These are phyloP conservation scores for Hypsizygus marmoreus DNA, from an alignment of 768 basidiomycete genomes.

Conservation along the genomic window DNA sequence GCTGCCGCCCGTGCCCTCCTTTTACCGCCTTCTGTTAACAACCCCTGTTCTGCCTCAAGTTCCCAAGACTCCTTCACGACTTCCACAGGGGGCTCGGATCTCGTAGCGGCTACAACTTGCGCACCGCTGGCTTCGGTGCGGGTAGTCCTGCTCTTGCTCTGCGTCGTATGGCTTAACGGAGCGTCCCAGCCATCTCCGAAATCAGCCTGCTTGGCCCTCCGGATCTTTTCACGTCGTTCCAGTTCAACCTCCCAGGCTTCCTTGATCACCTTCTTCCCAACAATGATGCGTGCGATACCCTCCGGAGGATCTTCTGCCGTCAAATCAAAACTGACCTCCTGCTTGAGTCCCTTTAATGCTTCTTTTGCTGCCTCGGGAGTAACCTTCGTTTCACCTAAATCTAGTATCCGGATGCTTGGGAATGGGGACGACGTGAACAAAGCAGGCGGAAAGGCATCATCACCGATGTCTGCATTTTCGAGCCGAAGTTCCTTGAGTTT, in stretches of 20 bases:
- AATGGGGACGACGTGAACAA: slow-evolving; percentile 45
- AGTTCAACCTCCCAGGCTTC: slow-evolving; percentile 82
- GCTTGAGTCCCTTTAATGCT: slow-evolving; percentile 48
- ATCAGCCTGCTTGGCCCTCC: slow-evolving; percentile 33
- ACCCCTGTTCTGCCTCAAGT: slow-evolving; percentile 73
- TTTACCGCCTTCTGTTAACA: slow-evolving; percentile 74
- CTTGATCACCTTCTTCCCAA: slow-evolving; percentile 71
- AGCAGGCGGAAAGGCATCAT: slow-evolving; percentile 56
- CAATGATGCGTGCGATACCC: slow-evolving; percentile 55
- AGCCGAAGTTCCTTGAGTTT: slow-evolving; percentile 60
- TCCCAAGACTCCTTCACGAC: slow-evolving; percentile 76
- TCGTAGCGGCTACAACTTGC: neutral
- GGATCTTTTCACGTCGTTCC: slow-evolving; percentile 53
- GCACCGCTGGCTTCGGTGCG: neutral
- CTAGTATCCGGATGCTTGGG: slow-evolving; percentile 54
- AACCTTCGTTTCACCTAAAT: slow-evolving; percentile 67
- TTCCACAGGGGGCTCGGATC: slow-evolving; percentile 27
- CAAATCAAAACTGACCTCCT: slow-evolving; percentile 55
- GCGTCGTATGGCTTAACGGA: slow-evolving; percentile 2
- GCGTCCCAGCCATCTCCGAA: slow-evolving; percentile 32
- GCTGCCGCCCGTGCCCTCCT: slow-evolving; percentile 62
- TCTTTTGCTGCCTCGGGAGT: slow-evolving; percentile 45
- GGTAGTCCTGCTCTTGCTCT: neutral
- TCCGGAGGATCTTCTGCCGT: slow-evolving; percentile 54
- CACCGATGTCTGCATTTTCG: slow-evolving; percentile 57